Percentiles rank a stretch among this genome's conserved stretches.
phyloP scores from a whole-genome alignment of 805 yeast species.

The Kuraishia cidri region DNA sequence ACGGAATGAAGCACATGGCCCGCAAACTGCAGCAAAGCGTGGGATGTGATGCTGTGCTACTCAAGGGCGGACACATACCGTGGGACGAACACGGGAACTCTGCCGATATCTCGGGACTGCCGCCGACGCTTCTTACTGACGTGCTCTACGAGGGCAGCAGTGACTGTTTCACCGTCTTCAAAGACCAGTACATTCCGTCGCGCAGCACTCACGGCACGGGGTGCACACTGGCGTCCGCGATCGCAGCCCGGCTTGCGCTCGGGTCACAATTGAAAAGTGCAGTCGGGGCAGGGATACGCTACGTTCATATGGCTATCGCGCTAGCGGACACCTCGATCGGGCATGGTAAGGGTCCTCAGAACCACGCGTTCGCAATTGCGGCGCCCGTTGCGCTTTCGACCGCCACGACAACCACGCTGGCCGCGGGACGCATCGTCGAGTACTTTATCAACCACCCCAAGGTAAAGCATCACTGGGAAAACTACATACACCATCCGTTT shows the following conservation, averaged over 20 bases:
- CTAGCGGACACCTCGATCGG: slow-evolving; percentile 31
- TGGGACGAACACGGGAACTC: slow-evolving; percentile 18
- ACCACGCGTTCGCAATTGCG: slow-evolving; percentile 43
- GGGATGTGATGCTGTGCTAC: slow-evolving; percentile 46
- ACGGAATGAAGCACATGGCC: slow-evolving; percentile 29
- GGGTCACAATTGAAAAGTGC: slow-evolving; percentile 37
- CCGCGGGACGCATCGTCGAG: slow-evolving; percentile 29
- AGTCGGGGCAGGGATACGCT: slow-evolving; percentile 48
- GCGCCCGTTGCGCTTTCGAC: slow-evolving; percentile 10
- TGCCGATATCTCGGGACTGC: slow-evolving; percentile 8
- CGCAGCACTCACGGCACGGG: slow-evolving; percentile 83
- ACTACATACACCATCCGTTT: slow-evolving; percentile 55
- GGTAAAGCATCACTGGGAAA: slow-evolving; percentile 45
- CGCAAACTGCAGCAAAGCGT: slow-evolving; percentile 23
- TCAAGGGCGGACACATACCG: slow-evolving; percentile 80
- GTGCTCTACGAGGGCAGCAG: slow-evolving; percentile 19
- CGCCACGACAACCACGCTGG: slow-evolving; percentile 13
- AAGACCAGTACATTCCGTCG: slow-evolving; percentile 36
- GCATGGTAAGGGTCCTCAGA: slow-evolving; percentile 31
- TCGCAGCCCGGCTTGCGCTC: slow-evolving; percentile 66
- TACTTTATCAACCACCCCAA: slow-evolving; percentile 48
- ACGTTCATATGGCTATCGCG: slow-evolving; percentile 57
- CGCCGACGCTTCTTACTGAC: slow-evolving; percentile 11
- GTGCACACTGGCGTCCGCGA: slow-evolving; percentile 76
- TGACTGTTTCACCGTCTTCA: slow-evolving; percentile 29